phyloP scores from a whole-genome alignment of 2,329 filamentous ascomycete species.

The Fusarium liriodendri region DNA sequence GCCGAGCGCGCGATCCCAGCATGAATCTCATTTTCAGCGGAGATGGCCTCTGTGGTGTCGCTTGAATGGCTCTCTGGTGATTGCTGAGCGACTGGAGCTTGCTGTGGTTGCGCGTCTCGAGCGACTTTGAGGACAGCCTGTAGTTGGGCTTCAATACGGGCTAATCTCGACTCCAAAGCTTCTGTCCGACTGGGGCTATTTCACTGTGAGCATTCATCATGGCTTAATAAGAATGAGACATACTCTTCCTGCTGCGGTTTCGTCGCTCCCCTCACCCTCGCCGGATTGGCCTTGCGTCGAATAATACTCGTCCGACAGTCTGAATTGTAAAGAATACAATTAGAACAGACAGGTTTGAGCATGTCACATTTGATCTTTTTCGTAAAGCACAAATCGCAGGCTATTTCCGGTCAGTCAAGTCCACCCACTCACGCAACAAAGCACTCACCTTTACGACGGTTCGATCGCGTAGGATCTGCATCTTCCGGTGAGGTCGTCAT shows the following conservation, averaged over 20 bases:
- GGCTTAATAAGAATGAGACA: not conserved
- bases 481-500: constrained; percentile 22
- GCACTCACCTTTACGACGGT: constrained; percentile 37
- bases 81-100: not conserved
- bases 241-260: constrained; percentile 26
- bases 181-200: constrained; percentile 2
- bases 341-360: constrained; percentile 56
- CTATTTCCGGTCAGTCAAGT: constrained; percentile 32
- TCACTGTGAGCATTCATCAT: not conserved
- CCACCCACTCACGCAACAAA: accelerated
- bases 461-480: constrained; percentile 23
- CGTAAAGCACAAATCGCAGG: constrained; percentile 57
- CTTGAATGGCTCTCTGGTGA: constrained; percentile 23
- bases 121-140: constrained; percentile 45
- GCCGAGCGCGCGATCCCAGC: not conserved
- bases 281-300: constrained; percentile 39
- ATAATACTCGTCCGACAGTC: constrained; percentile 48
- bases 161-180: constrained; percentile 42
- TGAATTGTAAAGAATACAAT: constrained; percentile 56
- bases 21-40: not conserved
- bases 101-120: constrained; percentile 17
- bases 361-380: constrained; percentile 62
- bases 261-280: constrained; percentile 21
- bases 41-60: not conserved
- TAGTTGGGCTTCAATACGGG: constrained; percentile 48